Evolutionary conservation across 345 rosid species (phyloP).

Genomic region (Hevea brasiliensis): DNA sequence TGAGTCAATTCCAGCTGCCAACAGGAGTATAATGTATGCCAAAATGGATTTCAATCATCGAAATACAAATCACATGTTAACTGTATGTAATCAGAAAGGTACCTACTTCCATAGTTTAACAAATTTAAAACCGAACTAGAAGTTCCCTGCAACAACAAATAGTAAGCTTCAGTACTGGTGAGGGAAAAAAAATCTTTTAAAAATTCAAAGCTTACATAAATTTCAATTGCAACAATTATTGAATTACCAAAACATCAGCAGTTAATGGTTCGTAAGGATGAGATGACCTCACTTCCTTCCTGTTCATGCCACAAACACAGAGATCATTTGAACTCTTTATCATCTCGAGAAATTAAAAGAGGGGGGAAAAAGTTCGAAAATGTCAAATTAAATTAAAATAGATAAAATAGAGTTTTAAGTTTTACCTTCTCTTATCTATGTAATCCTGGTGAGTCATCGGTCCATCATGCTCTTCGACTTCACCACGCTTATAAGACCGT

Average conservation of each 20-base stretch:
- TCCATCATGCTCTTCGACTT: slow-evolving; percentile 35
- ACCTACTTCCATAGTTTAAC: slow-evolving; percentile 58
- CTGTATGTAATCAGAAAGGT: neutral
- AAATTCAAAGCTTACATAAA: neutral
- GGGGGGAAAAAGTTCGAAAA: neutral
- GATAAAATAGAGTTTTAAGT: slow-evolving; percentile 12
- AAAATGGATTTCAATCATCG: neutral
- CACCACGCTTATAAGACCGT: slow-evolving; percentile 19
- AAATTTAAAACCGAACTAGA: slow-evolving; percentile 39
- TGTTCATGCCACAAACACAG: slow-evolving; percentile 24
- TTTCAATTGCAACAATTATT: neutral
- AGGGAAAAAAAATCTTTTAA: neutral
- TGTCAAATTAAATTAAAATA: neutral
- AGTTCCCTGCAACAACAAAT: slow-evolving; percentile 32
- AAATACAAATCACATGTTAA: neutral
- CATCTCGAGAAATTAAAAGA: too few species aligned
- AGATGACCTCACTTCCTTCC: slow-evolving; percentile 50
- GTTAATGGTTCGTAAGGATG: slow-evolving; percentile 43
- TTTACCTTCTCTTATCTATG: slow-evolving; percentile 49
- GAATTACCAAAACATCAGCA: slow-evolving; percentile 50
- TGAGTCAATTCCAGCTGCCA: neutral
- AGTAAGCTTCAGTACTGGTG: neutral
- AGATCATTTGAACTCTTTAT: neutral
- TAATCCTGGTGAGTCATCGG: slow-evolving; percentile 70
- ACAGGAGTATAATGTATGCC: neutral